phyloP scores from a whole-genome alignment of 495 filamentous ascomycete species.

The Trichoderma asperelloides region DNA sequence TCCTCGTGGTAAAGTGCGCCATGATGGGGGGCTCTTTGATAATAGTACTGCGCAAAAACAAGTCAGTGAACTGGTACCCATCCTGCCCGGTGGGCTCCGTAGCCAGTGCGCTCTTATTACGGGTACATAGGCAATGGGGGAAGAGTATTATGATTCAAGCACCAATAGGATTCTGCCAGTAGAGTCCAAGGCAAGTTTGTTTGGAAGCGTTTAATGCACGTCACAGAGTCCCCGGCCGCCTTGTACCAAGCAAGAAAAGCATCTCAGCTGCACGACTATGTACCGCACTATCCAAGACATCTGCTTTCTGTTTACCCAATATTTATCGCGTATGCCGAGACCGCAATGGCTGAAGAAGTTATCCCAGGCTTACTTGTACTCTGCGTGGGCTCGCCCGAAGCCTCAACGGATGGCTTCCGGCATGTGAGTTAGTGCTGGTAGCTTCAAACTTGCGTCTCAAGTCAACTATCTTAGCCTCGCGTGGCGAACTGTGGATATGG shows the following conservation, averaged over 20 bases:
- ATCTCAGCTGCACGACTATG: neutral
- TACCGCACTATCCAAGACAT: neutral
- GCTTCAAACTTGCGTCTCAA: conserved; percentile 6
- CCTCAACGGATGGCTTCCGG: neutral
- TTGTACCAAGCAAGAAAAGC: neutral
- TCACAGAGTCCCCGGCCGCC: neutral
- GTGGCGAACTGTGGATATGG: neutral
- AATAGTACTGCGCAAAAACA: too few species aligned
- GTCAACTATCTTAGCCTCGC: neutral
- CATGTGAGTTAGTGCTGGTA: neutral
- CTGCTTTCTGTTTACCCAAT: neutral
- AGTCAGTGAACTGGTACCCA: too few species aligned
- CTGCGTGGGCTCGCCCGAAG: neutral
- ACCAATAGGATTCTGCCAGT: too few species aligned
- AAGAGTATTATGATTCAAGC: too few species aligned
- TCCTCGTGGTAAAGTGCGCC: too few species aligned
- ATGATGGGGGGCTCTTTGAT: too few species aligned
- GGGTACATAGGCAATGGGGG: too few species aligned
- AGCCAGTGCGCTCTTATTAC: too few species aligned
- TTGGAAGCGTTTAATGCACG: neutral
- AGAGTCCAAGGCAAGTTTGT: too few species aligned
- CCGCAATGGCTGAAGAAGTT: neutral
- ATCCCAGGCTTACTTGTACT: neutral
- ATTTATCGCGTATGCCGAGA: neutral
- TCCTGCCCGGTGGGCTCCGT: too few species aligned